Conservation (phyloP, 2,329 filamentous ascomycete genomes). For the Aspergillus novofumigatus region DNA sequence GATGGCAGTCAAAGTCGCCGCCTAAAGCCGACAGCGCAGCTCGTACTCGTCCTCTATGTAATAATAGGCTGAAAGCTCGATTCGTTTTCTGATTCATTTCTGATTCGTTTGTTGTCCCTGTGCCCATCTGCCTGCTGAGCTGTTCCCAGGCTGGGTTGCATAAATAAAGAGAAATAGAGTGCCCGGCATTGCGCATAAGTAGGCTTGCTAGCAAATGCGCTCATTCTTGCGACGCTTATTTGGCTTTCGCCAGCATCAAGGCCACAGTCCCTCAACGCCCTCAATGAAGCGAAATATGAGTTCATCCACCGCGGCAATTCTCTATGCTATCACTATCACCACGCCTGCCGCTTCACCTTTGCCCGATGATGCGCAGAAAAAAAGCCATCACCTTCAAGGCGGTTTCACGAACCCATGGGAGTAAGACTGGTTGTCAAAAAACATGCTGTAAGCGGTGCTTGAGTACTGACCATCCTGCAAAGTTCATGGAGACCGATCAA, state of each 20-base stretch:
- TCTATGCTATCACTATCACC: constrained; percentile 42
- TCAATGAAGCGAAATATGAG: constrained; percentile 31
- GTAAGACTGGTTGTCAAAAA: constrained; percentile 19
- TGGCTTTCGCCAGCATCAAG: constrained; percentile 17
- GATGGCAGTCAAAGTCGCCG: neutral
- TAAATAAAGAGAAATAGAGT: neutral
- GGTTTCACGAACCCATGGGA: constrained; percentile 45
- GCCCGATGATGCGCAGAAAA: constrained; percentile 38
- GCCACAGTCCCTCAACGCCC: constrained; percentile 7
- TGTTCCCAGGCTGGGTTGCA: neutral
- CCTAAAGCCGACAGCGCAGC: neutral
- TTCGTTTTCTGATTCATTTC: neutral
- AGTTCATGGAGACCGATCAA: constrained; percentile 21
- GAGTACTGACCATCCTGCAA: constrained; percentile 1
- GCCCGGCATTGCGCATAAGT: neutral
- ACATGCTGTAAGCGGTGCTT: neutral
- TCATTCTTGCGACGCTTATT: constrained; percentile 19
- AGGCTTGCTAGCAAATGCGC: constrained; percentile 15
- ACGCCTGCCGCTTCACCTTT: constrained; percentile 27
- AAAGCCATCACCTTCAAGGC: constrained; percentile 36
- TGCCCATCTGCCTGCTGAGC: neutral
- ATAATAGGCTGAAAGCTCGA: neutral
- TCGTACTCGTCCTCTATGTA: no score
- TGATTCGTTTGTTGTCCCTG: neutral
- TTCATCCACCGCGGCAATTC: constrained; percentile 32